These are phyloP conservation scores for Macrotyloma uniflorum DNA, from an alignment of 306 rosid species.

Conservation along the genomic window DNA sequence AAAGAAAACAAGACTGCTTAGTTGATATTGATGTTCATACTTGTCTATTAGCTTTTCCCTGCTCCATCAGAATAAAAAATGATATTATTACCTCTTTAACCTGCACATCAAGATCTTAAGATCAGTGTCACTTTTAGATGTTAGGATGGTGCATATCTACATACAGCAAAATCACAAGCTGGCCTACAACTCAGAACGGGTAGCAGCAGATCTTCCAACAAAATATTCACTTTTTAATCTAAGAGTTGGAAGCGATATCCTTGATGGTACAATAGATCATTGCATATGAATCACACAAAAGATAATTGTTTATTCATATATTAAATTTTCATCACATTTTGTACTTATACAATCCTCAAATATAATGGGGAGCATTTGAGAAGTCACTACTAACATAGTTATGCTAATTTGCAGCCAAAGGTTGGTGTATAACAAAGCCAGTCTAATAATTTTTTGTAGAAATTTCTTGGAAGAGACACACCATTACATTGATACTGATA, in stretches of 20 bases:
- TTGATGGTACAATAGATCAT: background rate
- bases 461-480: background rate
- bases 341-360: background rate
- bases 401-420: background rate
- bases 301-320: background rate
- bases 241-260: background rate
- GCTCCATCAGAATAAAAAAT: slow-evolving; percentile 86
- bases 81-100: slow-evolving; percentile 90
- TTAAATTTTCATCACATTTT: background rate
- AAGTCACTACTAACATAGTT: background rate
- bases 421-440: background rate
- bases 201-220: background rate
- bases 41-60: slow-evolving; percentile 80
- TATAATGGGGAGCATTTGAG: background rate
- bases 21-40: slow-evolving; percentile 38
- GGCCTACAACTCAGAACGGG: background rate
- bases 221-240: background rate
- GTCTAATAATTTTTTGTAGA: background rate
- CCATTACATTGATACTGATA: background rate
- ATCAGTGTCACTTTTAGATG: background rate
- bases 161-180: background rate
- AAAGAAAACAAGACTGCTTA: background rate
- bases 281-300: background rate
- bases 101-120: slow-evolving; percentile 47
- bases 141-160: background rate